These are phyloP conservation scores for Clavispora vitiphila DNA, from an alignment of 805 yeast species.

Conservation along the genomic window DNA sequence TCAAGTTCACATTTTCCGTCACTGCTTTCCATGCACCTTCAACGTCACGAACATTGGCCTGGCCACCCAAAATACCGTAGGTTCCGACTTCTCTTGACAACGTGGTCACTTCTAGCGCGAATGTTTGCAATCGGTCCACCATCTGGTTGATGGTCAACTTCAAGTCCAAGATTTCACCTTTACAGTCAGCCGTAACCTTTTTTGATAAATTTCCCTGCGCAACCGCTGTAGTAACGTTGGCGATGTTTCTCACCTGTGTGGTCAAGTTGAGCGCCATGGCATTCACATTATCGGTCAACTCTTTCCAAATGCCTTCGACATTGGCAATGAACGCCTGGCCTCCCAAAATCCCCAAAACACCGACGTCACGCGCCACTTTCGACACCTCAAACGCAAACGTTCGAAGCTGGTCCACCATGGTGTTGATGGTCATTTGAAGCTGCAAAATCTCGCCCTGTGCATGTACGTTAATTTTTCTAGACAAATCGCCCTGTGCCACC, in stretches of 20 bases:
- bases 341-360: constrained; percentile 83
- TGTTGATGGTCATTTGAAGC: constrained; percentile 79
- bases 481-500: constrained; percentile 81
- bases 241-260: constrained; percentile 82
- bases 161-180: constrained; percentile 42
- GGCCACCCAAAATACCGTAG: constrained; percentile 45
- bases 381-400: constrained; percentile 84
- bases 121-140: constrained; percentile 48
- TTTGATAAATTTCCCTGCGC: constrained; percentile 79
- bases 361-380: constrained; percentile 83
- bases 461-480: constrained; percentile 79
- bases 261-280: constrained; percentile 88
- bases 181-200: constrained; percentile 82
- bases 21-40: constrained; percentile 50
- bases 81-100: constrained; percentile 46
- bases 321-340: constrained; percentile 80
- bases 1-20: constrained; percentile 42
- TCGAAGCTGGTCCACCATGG: constrained; percentile 83
- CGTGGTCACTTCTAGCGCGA: constrained; percentile 44
- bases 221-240: constrained; percentile 83
- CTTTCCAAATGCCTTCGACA: constrained; percentile 86
- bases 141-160: constrained; percentile 45
- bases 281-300: constrained; percentile 78
- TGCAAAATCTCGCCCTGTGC: constrained; percentile 89
- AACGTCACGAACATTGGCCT: constrained; percentile 46